Base-by-base conservation (phyloP, 306 rosid species). In the Sechiopsis laciniata region DNA sequence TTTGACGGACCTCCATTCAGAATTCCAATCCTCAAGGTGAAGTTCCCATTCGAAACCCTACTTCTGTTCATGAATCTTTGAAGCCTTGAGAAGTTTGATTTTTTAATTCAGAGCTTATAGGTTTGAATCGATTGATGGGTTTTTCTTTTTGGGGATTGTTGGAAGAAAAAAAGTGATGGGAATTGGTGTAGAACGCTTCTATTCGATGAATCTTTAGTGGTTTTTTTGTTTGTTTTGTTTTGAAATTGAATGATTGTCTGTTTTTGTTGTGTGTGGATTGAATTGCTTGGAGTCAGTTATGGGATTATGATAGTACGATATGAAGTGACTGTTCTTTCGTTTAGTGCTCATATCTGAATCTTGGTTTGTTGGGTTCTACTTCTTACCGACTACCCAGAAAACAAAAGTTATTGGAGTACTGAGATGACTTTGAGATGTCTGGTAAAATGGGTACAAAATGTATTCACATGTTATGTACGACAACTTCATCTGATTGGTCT, bases 11-110 rank as follows among this genome's bases (percentile, higher is more conserved):
- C 48, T 0, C 48, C 0, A 8, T 42, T n/a, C 22, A 67, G 8
- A 69, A 24, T 50, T 70, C 74, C 58, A 21, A 16, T 51, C 4
- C 24, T 13, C 42, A 70, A 70, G 74, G 74, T 70, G 59, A 22
- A 52, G 2, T 50, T 70, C 56, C 24, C 12, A 24, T 50, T 10
- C 59, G 5, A 70, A 68, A 70, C 74, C 74, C 74, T 70, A 70
- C 74, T 69, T 68, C 9, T 42, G 48, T 68, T 68, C 40, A 0
- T 67, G 7, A 51, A 32, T 2, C 5, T 32, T 32, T 32, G 37
- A 32, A 2, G 37, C 29, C 29, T 32, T 32, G 37, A 32, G 29
- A 26, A 26, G 29, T 26, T 32, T 2, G 5, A 1, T 32, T 32
- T 4, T 2, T 2, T 32, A 32, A 32, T 32, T 32, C 37, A 32